Evolutionary conservation across 257 asterid species (phyloP), one percentile per base, ranked within the genome.

Genomic region (Ajuga chamaepitys): DNA sequence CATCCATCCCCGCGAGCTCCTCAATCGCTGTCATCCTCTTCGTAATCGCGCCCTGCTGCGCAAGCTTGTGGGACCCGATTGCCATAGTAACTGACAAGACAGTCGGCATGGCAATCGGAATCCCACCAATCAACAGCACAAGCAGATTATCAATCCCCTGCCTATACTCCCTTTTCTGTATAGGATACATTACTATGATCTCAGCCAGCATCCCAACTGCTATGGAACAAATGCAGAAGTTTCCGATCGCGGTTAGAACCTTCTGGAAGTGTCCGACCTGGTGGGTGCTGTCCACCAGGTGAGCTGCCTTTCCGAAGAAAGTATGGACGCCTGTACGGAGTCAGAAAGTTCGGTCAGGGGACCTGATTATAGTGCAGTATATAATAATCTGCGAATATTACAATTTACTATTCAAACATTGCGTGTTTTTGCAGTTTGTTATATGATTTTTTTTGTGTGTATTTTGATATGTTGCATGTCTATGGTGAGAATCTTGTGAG

Each of bases 291-390:
- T 88, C 98, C 10, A 91, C 98, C 9, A 91, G 95, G 64, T 91
- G 96, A 40, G 96, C 98, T 2, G 98, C 98, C 78, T 91, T 91
- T 11, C 98, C 98, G 14, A 91, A 91, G 92, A 91, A 91, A 2
- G 96, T 91, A 58, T 91, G 98, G 48, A 91, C 96, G 0, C 98
- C 98, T n/a, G n/a, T n/a, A n/a, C n/a, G n/a, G n/a, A n/a, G n/a
- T n/a, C n/a, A n/a, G n/a, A n/a, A n/a, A n/a, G n/a, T n/a, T n/a
- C n/a, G n/a, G n/a, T n/a, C n/a, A n/a, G n/a, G n/a, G n/a, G n/a
- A n/a, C n/a, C n/a, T n/a, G n/a, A n/a, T n/a, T n/a, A n/a, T n/a
- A n/a, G n/a, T n/a, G n/a, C n/a, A n/a, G n/a, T n/a, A n/a, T n/a
- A n/a, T n/a, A n/a, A n/a, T n/a, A n/a, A n/a, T n/a, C n/a, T n/a